Base-by-base conservation (phyloP, 2,329 filamentous ascomycete species). In the Hansfordia pulvinata region DNA sequence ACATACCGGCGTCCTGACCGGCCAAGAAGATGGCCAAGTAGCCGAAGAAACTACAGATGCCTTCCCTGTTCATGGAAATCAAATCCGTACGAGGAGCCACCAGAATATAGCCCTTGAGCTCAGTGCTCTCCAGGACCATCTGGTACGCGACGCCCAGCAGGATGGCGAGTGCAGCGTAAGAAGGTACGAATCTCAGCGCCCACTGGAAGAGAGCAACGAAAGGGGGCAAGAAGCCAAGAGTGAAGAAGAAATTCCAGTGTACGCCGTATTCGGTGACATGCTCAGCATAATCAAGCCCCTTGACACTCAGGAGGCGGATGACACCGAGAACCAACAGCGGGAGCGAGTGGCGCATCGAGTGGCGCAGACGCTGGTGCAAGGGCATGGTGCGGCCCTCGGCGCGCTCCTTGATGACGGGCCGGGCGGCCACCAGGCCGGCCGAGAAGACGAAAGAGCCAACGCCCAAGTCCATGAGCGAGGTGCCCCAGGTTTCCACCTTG, bases 201-300 rank as follows among this genome's bases (percentile, higher is more conserved):
- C 78, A 69, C 47, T 92, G 82, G 33, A 88, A 82, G 0, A 90
- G 50, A 16, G 88, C 85, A 27, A 93, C 75, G 42, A 93, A 93
- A 1, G 86, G 86, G 1, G 88, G 84, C 14, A 98, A 58, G 25
- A 94, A 69, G 5, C 76, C 86, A 8, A 98, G 63, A 0, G 90
- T 98, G 55, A 96, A 96, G 64, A 98, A 98, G 53, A 98, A 98
- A 52, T 98, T 98, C 90, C 90, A 98, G 52, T 98, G 90, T 8
- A 98, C 83, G 22, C 90, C 90, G 46, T 98, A 98, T 49, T 98
- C 90, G 10, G 83, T 85, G 31, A 94, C 84, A 57, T 98, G 90
- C 50, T 98, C 90, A 3, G 86, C 86, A 47, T 98, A 98, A 47
- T 96, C 85, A 17, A 94, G 60, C 6, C 83, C 82, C 55, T 98